Evolutionary conservation across 1,139 yeast species (phyloP), one percentile per base, ranked within the genome.

Genomic region (Schizosaccharomyces versatilis): DNA sequence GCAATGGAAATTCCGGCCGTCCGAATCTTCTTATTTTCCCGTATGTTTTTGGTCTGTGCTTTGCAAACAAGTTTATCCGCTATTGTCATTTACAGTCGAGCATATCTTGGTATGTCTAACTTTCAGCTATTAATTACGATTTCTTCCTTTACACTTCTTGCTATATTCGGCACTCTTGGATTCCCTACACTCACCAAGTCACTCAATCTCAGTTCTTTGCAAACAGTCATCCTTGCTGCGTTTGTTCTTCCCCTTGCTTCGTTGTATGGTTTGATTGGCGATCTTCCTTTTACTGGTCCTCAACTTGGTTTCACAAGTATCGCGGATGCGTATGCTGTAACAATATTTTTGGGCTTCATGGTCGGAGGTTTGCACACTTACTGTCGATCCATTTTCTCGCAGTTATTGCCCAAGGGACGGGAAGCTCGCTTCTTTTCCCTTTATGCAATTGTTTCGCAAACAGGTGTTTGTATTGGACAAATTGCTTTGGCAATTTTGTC

Each of bases 361-460:
- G 64, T 81, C 41, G 88, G 88, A 24, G 84, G 84, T 0, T 65
- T 81, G 17, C 73, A 80, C 24, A 79, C 85, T 0, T 71, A 79
- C 0, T 75, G 83, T 38, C 70, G 86, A 53, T 77, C 84, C 1
- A 69, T 79, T 1, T 81, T 76, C 64, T 73, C 82, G 40, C 65
- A 79, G 61, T 70, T 81, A 54, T 79, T 81, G 52, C 88, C 88
- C 17, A 70, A 68, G 44, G 86, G 86, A n/a, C 77, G 75, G 61
- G 88, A 81, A 61, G 76, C 80, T 1, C 76, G 80, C 3, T 81
- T 80, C 62, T 81, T 81, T 65, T 79, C 85, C 14, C 67, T 81
- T 51, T 81, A 77, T 64, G 75, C 81, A 41, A 78, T 81, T 10
- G 32, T 44, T 24, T 44, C 49, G n/a, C 49, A 44, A 44, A 32